phyloP scores from a whole-genome alignment of 805 yeast species.

The Candida rishiriensis region DNA sequence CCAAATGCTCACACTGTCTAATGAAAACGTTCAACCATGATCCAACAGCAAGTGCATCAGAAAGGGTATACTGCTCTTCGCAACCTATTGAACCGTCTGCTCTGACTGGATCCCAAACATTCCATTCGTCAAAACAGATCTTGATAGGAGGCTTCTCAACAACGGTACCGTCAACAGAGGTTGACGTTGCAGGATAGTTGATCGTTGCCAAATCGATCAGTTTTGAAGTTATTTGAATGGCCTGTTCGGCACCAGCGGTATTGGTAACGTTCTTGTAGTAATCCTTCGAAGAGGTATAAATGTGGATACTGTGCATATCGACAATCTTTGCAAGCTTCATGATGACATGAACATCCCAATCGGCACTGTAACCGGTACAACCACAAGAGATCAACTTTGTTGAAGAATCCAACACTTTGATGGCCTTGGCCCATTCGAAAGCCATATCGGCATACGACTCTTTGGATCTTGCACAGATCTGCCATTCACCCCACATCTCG shows the following conservation, averaged over 20 bases:
- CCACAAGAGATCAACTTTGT: conserved; percentile 30
- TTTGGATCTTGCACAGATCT: conserved; percentile 29
- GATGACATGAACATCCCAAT: conserved; percentile 29
- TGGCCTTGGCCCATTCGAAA: conserved; percentile 32
- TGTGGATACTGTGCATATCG: conserved; percentile 31
- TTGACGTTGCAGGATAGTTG: conserved; percentile 10
- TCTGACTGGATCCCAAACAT: conserved; percentile 32
- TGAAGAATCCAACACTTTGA: conserved; percentile 27
- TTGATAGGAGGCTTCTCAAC: conserved; percentile 15
- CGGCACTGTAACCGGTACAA: conserved; percentile 22
- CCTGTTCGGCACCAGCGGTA: conserved; percentile 31
- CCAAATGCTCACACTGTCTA: conserved; percentile 27
- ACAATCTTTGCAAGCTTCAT: conserved; percentile 23
- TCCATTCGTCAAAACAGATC: conserved; percentile 34
- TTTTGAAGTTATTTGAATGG: conserved; percentile 26
- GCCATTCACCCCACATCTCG: conserved; percentile 35
- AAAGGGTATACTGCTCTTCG: conserved; percentile 28
- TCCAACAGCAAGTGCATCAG: conserved; percentile 33
- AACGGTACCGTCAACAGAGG: conserved; percentile 9
- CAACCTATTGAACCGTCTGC: conserved; percentile 30
- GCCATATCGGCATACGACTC: conserved; percentile 30
- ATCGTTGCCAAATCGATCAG: conserved; percentile 28
- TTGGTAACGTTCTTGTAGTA: conserved; percentile 25
- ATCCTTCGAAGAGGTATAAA: conserved; percentile 26
- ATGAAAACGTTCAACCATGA: conserved; percentile 32